phyloP scores from a whole-genome alignment of 345 rosid genomes.

The Abelmoschus esculentus region DNA sequence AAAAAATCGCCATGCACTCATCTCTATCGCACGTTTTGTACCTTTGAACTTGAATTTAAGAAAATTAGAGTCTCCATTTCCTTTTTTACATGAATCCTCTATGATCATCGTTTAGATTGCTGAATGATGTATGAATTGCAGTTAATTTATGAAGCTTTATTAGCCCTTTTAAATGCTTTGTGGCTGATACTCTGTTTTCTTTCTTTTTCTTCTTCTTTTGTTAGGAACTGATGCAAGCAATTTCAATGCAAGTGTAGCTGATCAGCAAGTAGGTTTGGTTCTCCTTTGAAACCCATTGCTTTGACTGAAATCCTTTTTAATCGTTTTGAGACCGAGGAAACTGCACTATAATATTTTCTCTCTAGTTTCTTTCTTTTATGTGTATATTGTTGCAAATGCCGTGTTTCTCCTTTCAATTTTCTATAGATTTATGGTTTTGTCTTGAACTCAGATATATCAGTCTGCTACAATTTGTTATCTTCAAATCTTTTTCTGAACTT shows the following conservation, averaged over 20 bases:
- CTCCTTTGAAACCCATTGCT: slow-evolving; percentile 15
- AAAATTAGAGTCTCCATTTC: background rate
- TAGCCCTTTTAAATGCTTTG: background rate
- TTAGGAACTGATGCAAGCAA: slow-evolving; percentile 69
- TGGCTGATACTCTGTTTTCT: slow-evolving; percentile 10
- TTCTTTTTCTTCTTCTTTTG: slow-evolving; percentile 7
- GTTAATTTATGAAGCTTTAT: background rate
- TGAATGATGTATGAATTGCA: background rate
- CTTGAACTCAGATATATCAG: background rate
- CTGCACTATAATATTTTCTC: background rate
- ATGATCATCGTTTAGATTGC: slow-evolving; percentile 1
- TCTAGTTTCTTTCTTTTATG: background rate
- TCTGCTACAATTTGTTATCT: background rate
- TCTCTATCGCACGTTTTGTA: background rate
- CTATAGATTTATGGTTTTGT: background rate
- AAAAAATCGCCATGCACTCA: background rate
- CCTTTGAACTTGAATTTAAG: background rate
- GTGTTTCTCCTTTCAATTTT: background rate
- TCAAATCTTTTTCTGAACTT: background rate
- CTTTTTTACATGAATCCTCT: background rate
- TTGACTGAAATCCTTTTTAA: background rate
- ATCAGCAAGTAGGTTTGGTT: slow-evolving; percentile 66
- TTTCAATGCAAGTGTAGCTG: slow-evolving; percentile 94
- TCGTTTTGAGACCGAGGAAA: background rate
- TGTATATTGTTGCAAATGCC: background rate